Base-by-base conservation (phyloP, 768 basidiomycete genomes). In the Lentinula detonsa region DNA sequence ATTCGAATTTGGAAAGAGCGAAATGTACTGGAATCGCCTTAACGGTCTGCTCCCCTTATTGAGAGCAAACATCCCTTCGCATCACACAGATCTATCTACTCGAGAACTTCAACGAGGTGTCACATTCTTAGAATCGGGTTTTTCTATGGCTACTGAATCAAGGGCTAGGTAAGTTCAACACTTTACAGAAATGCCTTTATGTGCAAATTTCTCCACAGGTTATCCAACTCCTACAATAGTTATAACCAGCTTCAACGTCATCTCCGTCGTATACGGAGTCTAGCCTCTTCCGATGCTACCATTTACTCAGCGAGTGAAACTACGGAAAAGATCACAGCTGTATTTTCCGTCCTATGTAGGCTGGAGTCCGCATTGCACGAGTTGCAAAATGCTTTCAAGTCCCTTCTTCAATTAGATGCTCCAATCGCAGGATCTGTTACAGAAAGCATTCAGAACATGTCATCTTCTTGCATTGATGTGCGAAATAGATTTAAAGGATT, bases 41-140 rank as follows among this genome's bases (percentile, higher is more conserved):
- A 78, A 81, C 35, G 81, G 81, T 7, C 73, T 81, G 49, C 80
- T 98, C 58, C 88, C 91, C 4, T 75, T 76, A 5, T 76, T 98
- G 33, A 79, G 91, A 49, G 74, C 75, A 5, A 78, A 82, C 2
- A 75, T 93, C 28, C 75, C 81, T 6, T 71, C 78, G 50, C 96
- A 98, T 71, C 91, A 95, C 69, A 69, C 79, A 0, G 97, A 98
- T 68, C 67, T 98, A 51, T 81, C 84, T 9, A 93, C 92, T n/a
- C 87, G 90, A 13, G 96, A 98, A 62, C 76, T 98, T 16, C 88
- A 88, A 68, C 82, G 93, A 63, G 91, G 88, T 6, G 71, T 90
- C 16, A 85, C 83, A 64, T 81, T 90, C 60, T 78, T 93, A 4
- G 94, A 98, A 71, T 93, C 88, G 45, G 81, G 85, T 2, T 88